These are phyloP conservation scores for Jaminaea rosea DNA, from an alignment of 1,284 basidiomycete species.

Conservation along the genomic window DNA sequence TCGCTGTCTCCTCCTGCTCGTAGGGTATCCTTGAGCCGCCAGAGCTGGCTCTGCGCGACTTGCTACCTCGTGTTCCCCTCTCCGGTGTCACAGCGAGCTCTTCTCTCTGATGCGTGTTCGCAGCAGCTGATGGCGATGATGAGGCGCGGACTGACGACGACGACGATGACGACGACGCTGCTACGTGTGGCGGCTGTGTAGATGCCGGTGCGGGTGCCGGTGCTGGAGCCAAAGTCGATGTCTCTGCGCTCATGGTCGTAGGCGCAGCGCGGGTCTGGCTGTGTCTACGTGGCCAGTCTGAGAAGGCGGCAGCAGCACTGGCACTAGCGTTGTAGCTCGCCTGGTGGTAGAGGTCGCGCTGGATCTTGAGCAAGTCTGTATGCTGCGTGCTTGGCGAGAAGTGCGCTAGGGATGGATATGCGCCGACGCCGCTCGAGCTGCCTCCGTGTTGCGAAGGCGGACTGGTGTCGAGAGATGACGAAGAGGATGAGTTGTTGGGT, in stretches of 20 bases:
- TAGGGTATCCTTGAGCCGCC: constrained; percentile 6
- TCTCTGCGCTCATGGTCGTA: no score
- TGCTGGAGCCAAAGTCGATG: not conserved
- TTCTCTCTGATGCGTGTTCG: not conserved
- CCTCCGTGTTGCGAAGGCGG: not conserved
- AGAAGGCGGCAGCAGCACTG: not conserved
- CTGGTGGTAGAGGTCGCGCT: not conserved
- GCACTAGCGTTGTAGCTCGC: not conserved
- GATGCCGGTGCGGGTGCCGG: not conserved
- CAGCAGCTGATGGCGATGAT: not conserved
- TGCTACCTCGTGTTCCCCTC: not conserved
- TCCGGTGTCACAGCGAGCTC: not conserved
- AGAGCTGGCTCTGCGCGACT: constrained; percentile 6
- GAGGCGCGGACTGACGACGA: not conserved
- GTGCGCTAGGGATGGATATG: not conserved
- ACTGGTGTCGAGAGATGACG: not conserved
- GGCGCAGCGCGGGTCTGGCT: no score
- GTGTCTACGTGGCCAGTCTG: not conserved
- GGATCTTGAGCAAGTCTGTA: not conserved
- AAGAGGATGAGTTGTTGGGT: not conserved
- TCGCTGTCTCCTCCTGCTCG: not conserved
- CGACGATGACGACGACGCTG: not conserved
- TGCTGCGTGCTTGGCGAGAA: not conserved
- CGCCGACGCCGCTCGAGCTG: not conserved
- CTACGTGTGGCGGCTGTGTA: not conserved